phyloP scores from a whole-genome alignment of 305 asterid species.

The Lippia alba region DNA sequence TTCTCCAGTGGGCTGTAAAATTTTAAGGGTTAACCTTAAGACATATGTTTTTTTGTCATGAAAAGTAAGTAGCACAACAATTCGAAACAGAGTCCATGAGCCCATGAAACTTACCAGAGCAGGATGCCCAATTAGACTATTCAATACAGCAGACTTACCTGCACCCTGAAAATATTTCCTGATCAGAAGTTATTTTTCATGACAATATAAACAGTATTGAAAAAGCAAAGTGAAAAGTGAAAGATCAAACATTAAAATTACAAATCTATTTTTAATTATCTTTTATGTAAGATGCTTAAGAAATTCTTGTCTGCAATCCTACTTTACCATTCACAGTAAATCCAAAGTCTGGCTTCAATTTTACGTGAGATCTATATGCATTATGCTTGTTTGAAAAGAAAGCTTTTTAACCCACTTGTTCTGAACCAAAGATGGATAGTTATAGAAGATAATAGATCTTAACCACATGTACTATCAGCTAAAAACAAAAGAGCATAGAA shows the following conservation, averaged over 20 bases:
- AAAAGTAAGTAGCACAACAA: constrained; percentile 9
- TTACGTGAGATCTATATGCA: constrained; percentile 23
- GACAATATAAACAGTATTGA: constrained; percentile 10
- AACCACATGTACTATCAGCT: constrained; percentile 19
- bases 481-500: constrained; percentile 20
- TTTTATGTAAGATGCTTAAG: constrained; percentile 9
- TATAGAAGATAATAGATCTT: constrained; percentile 6
- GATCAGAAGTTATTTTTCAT: constrained; percentile 24
- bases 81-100: constrained; percentile 5
- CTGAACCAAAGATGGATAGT: constrained; percentile 12
- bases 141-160: constrained; percentile 84
- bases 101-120: constrained; percentile 63
- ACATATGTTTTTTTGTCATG: neutral
- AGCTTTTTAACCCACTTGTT: constrained; percentile 1
- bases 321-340: constrained; percentile 10
- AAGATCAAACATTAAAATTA: constrained; percentile 1
- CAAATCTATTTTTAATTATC: neutral
- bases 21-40: constrained; percentile 7
- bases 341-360: constrained; percentile 6
- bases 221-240: neutral
- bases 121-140: constrained; percentile 88
- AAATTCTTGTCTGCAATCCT: constrained; percentile 7
- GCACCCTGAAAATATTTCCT: constrained; percentile 66
- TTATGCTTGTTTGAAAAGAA: neutral
- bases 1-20: constrained; percentile 74